Percentiles rank a stretch among this genome's conserved stretches.
phyloP scores from a whole-genome alignment of 2,329 filamentous ascomycete genomes.

The Microdochium paspali region DNA sequence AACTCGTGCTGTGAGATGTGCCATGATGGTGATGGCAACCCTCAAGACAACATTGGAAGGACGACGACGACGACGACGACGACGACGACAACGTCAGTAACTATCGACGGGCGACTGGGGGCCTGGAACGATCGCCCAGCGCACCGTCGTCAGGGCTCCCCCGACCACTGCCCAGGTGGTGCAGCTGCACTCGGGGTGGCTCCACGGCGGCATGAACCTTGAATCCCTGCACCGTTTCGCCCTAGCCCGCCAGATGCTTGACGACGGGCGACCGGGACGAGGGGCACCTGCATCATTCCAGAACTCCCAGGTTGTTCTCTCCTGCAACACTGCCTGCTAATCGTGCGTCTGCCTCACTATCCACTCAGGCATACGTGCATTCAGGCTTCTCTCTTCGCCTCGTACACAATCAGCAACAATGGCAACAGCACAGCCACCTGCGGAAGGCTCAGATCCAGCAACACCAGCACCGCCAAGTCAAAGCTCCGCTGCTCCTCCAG shows the following conservation, averaged over 20 bases:
- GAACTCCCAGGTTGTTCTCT: too few species aligned
- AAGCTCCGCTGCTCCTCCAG: not conserved
- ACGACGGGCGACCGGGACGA: not conserved
- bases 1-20: too few species aligned
- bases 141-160: too few species aligned
- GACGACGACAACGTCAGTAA: too few species aligned
- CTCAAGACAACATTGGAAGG: too few species aligned
- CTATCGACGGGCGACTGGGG: too few species aligned
- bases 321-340: not conserved
- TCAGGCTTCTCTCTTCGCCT: not conserved
- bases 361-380: too few species aligned
- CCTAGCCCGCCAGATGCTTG: not conserved
- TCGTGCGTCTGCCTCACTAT: not conserved
- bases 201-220: not conserved
- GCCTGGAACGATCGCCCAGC: too few species aligned
- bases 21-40: too few species aligned
- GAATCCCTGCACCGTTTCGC: not conserved
- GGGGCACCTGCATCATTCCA: not conserved
- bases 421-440: not conserved
- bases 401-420: not conserved
- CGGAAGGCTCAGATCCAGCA: not conserved
- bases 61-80: too few species aligned
- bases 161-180: too few species aligned
- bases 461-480: not conserved
- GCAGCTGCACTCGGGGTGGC: too few species aligned